Conservation (phyloP, 2,329 filamentous ascomycete species). For the Trichoderma cornu-damae region DNA sequence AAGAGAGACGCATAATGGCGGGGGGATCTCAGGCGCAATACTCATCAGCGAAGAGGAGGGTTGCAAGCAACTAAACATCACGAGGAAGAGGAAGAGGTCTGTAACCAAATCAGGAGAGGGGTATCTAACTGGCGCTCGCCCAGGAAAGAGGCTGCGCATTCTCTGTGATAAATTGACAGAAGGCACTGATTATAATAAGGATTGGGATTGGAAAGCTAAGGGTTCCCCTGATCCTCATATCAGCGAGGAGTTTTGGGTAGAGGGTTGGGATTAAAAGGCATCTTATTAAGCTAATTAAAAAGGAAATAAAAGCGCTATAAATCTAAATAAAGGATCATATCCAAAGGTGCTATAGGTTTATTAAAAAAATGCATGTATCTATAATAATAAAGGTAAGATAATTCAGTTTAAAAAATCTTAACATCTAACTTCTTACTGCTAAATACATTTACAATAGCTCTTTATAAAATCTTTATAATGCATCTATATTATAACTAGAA, state of each 20-base stretch:
- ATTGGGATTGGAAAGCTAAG: background rate
- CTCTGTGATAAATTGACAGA: background rate
- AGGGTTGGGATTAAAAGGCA: background rate
- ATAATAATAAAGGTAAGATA: too few species aligned
- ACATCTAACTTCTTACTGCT: too few species aligned
- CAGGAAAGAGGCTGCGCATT: background rate
- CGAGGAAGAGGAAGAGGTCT: background rate
- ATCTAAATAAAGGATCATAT: background rate
- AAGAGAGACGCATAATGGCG: background rate
- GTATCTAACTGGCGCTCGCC: background rate
- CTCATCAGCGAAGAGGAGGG: background rate
- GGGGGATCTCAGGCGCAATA: background rate
- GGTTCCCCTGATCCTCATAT: background rate
- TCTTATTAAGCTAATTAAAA: background rate
- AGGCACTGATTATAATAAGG: background rate
- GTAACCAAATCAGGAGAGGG: background rate
- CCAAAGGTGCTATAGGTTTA: background rate
- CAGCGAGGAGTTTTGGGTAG: background rate
- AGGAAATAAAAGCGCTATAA: background rate
- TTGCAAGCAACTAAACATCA: background rate
- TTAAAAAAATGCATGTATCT: too few species aligned
- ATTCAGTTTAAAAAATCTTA: too few species aligned
- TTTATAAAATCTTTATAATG: too few species aligned
- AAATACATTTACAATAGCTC: too few species aligned
- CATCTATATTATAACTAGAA: too few species aligned